These are phyloP conservation scores for Byssothecium circinans DNA, from an alignment of 2,329 filamentous ascomycete genomes.

Conservation along the genomic window DNA sequence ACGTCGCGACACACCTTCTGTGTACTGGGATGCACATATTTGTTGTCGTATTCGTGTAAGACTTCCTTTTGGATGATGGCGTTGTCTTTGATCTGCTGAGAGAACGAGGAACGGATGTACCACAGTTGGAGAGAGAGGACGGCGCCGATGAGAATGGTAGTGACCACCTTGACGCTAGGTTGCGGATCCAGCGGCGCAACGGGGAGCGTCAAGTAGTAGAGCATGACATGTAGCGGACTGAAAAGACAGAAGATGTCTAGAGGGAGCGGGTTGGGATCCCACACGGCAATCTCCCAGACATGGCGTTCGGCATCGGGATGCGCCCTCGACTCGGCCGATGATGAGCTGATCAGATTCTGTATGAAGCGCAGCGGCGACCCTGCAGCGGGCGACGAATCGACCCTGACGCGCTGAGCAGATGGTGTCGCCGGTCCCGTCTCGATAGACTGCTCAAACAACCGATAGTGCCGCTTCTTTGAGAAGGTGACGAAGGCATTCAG, in stretches of 20 bases:
- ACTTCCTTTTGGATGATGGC: slow-evolving; percentile 87
- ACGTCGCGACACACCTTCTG: slow-evolving; percentile 78
- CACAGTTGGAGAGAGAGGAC: slow-evolving; percentile 78
- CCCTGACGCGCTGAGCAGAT: slow-evolving; percentile 83
- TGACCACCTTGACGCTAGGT: slow-evolving; percentile 84
- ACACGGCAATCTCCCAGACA: slow-evolving; percentile 92
- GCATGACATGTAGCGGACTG: slow-evolving; percentile 87
- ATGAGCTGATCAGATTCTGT: slow-evolving; percentile 62
- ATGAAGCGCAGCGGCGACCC: slow-evolving; percentile 79
- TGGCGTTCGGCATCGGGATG: slow-evolving; percentile 81
- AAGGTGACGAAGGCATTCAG: slow-evolving; percentile 82
- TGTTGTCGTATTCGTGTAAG: slow-evolving; percentile 91
- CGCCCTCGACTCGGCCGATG: slow-evolving; percentile 77
- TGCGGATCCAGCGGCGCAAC: slow-evolving; percentile 72
- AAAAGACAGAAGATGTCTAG: slow-evolving; percentile 85
- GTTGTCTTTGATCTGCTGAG: slow-evolving; percentile 82
- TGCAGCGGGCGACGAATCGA: slow-evolving; percentile 77
- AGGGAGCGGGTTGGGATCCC: slow-evolving; percentile 87
- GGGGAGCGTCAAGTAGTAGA: slow-evolving; percentile 88
- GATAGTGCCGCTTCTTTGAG: slow-evolving; percentile 79
- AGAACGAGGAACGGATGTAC: slow-evolving; percentile 71
- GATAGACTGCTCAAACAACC: slow-evolving; percentile 85
- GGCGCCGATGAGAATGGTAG: slow-evolving; percentile 72
- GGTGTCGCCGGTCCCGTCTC: slow-evolving; percentile 76
- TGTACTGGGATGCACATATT: slow-evolving; percentile 89